Evolutionary conservation across 1,284 basidiomycete species (phyloP).

Genomic region (Dichomitus squalens): DNA sequence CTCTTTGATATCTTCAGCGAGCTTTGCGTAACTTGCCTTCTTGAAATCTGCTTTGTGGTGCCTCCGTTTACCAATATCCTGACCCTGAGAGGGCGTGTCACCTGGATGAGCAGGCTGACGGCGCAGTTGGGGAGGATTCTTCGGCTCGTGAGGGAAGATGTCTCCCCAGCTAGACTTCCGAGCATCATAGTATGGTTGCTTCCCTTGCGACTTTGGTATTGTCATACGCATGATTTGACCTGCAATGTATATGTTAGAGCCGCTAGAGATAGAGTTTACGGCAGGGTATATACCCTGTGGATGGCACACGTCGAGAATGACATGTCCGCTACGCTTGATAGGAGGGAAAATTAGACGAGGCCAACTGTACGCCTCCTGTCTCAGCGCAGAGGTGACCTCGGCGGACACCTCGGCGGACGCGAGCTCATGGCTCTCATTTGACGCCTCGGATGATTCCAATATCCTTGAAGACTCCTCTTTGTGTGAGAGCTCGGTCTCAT

Average conservation of each 20-base stretch:
- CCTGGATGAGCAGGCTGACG: conserved; percentile 41
- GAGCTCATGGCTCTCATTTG: neutral
- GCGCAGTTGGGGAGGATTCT: conserved; percentile 71
- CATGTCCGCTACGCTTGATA: conserved; percentile 90
- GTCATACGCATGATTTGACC: conserved; percentile 91
- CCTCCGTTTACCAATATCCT: conserved; percentile 60
- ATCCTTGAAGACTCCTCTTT: neutral
- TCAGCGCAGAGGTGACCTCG: conserved; percentile 49
- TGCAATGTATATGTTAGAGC: conserved; percentile 34
- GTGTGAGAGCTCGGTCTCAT: neutral
- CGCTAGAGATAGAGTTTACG: neutral
- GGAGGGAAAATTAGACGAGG: conserved; percentile 91
- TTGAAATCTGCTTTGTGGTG: conserved; percentile 22
- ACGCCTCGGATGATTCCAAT: neutral
- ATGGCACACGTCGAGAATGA: conserved; percentile 91
- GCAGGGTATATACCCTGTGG: conserved; percentile 59
- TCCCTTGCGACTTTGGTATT: conserved; percentile 90
- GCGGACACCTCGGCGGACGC: conserved; percentile 30
- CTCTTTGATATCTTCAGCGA: conserved; percentile 43
- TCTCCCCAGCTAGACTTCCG: conserved; percentile 95
- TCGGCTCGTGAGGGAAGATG: conserved; percentile 87
- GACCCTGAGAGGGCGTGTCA: conserved; percentile 35
- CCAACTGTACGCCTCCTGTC: conserved; percentile 80
- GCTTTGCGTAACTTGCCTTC: conserved; percentile 40
- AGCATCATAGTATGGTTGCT: conserved; percentile 94